Conservation (phyloP, 805 yeast species). For the Saturnispora besseyi region DNA sequence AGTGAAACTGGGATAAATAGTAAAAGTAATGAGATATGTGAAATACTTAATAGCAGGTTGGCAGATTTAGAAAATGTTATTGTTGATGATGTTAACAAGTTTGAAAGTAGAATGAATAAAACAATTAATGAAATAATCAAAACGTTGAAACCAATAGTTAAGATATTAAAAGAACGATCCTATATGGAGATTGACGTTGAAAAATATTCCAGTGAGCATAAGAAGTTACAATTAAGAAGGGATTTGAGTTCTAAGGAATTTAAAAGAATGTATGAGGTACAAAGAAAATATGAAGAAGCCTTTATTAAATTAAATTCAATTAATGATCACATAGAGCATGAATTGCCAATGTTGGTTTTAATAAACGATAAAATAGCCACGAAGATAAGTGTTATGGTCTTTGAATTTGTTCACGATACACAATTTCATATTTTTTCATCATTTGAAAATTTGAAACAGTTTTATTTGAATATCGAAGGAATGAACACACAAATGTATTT, state of each 20-base stretch:
- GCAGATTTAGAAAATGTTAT: neutral
- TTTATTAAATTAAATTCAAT: slow-evolving; percentile 30
- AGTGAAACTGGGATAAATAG: neutral
- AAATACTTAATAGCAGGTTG: neutral
- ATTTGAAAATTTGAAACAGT: slow-evolving; percentile 6
- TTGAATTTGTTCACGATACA: slow-evolving; percentile 27
- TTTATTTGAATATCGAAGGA: slow-evolving; percentile 2
- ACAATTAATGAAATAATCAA: slow-evolving; percentile 1
- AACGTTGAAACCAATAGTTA: slow-evolving; percentile 16
- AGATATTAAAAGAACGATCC: slow-evolving; percentile 19
- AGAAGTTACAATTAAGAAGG: slow-evolving; percentile 18
- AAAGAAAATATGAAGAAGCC: slow-evolving; percentile 24
- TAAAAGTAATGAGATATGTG: neutral
- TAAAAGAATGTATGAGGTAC: slow-evolving; percentile 26
- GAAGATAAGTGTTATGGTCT: slow-evolving; percentile 12
- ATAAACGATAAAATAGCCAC: slow-evolving; percentile 26
- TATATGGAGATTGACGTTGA: slow-evolving; percentile 19
- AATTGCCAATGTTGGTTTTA: slow-evolving; percentile 37
- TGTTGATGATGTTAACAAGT: neutral
- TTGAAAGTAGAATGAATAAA: neutral
- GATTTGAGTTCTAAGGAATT: slow-evolving; percentile 32
- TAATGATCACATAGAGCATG: slow-evolving; percentile 35
- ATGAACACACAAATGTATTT: slow-evolving; percentile 5
- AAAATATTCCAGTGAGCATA: slow-evolving; percentile 15
- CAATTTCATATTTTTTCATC: slow-evolving; percentile 17